Evolutionary conservation across 306 rosid genomes (phyloP).

Genomic region (Cicer arietinum): DNA sequence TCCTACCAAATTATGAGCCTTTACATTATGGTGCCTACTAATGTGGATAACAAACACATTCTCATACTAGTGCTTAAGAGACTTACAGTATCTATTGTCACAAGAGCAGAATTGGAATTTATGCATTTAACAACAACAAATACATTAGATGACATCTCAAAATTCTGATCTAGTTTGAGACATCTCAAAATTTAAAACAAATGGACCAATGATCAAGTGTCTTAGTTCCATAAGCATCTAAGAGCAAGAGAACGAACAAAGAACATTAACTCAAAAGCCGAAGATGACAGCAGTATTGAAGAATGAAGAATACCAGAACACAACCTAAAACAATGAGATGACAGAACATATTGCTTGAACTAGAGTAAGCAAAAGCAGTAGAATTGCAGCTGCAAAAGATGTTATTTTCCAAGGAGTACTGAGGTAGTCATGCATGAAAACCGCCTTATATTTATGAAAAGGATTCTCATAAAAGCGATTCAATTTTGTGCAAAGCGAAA

Average conservation of each 20-base stretch:
- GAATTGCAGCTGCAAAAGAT: slow-evolving; percentile 34
- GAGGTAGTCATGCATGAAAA: slow-evolving; percentile 40
- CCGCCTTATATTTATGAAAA: slow-evolving; percentile 37
- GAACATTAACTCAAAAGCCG: not conserved
- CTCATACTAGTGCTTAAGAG: not conserved
- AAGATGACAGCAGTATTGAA: not conserved
- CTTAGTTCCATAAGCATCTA: not conserved
- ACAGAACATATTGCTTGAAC: slow-evolving; percentile 42
- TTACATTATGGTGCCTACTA: not conserved
- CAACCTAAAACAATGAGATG: slow-evolving; percentile 3
- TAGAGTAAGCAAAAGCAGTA: slow-evolving; percentile 35
- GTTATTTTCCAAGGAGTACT: slow-evolving; percentile 43
- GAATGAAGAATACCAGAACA: not conserved
- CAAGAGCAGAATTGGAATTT: not conserved
- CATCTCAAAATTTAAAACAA: not conserved
- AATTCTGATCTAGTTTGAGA: not conserved
- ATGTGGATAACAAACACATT: too few relatives aligned
- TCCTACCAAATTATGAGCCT: not conserved
- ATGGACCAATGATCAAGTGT: not conserved
- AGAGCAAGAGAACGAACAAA: not conserved
- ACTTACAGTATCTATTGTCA: not conserved
- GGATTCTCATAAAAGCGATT: slow-evolving; percentile 32
- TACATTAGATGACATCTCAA: not conserved
- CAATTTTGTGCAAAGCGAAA: not conserved
- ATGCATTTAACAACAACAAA: too few relatives aligned